phyloP scores from a whole-genome alignment of 225 moss, liverwort and hornwort genomes.

The Sphagnum contortum region DNA sequence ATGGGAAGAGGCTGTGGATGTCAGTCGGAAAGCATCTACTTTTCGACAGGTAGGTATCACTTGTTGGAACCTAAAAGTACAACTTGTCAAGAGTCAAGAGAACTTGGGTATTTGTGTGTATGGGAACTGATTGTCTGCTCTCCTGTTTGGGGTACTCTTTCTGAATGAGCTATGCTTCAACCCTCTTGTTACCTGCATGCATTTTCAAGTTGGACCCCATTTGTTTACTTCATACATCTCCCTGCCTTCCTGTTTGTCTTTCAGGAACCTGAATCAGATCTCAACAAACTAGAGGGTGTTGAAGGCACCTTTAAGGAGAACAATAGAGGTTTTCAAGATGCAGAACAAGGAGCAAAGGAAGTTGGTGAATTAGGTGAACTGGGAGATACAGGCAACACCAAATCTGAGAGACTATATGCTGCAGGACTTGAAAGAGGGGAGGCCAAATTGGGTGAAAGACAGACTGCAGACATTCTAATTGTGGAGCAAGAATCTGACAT shows the following conservation, averaged over 20 bases:
- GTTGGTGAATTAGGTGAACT: too few species aligned
- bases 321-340: neutral
- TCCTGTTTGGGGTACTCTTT: too few species aligned
- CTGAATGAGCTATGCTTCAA: neutral
- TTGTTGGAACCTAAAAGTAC: too few species aligned
- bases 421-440: constrained; percentile 9
- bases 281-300: constrained; percentile 2
- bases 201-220: neutral
- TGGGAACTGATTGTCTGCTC: too few species aligned
- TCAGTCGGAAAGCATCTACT: constrained; percentile 12
- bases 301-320: constrained; percentile 3
- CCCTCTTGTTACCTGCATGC: neutral
- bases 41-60: constrained; percentile 17
- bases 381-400: too few species aligned
- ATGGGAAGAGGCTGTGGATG: constrained; percentile 25
- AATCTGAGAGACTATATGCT: constrained; percentile 4
- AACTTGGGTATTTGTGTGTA: too few species aligned
- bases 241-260: neutral
- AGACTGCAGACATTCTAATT: constrained; percentile 5
- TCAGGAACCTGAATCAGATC: constrained; percentile 24
- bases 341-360: too few species aligned
- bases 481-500: constrained; percentile 17
- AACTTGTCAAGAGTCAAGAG: too few species aligned
- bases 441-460: neutral
- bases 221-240: neutral